Evolutionary conservation across 2,329 filamentous ascomycete species (phyloP).

Genomic region (Mycosphaerella arachidis): DNA sequence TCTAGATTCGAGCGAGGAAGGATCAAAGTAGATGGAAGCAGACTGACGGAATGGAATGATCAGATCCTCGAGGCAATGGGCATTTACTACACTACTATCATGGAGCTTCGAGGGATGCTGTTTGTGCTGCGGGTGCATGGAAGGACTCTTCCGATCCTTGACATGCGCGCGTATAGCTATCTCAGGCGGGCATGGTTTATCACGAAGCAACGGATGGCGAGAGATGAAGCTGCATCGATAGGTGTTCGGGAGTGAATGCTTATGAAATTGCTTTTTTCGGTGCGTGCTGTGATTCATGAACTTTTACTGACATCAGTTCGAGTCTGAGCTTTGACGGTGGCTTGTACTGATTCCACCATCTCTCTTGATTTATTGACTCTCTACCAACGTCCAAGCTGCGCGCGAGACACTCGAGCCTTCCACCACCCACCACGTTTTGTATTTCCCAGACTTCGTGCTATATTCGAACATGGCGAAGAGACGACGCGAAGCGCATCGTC

Average conservation of each 20-base stretch:
- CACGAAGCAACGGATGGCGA: not conserved
- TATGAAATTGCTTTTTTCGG: not conserved
- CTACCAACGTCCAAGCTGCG: too few relatives aligned
- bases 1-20: slow-evolving; percentile 49
- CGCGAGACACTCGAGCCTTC: too few relatives aligned
- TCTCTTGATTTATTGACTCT: too few relatives aligned
- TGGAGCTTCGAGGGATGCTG: not conserved
- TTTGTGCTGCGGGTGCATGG: not conserved
- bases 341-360: too few relatives aligned
- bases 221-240: not conserved
- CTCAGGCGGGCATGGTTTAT: not conserved
- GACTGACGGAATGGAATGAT: slow-evolving; percentile 2
- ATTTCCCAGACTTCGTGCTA: too few relatives aligned
- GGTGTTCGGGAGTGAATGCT: not conserved
- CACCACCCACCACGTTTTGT: too few relatives aligned
- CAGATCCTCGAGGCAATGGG: not conserved
- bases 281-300: not conserved
- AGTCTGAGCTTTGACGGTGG: too few relatives aligned
- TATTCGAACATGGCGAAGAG: too few relatives aligned
- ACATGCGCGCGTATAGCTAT: not conserved
- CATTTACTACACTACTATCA: not conserved
- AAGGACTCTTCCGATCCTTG: not conserved
- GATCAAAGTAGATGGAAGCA: not conserved
- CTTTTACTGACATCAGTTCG: too few relatives aligned
- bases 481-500: too few relatives aligned